Evolutionary conservation across 768 basidiomycete species (phyloP), one percentile per base, ranked within the genome.

Genomic region (Boletus rubroflammeus): DNA sequence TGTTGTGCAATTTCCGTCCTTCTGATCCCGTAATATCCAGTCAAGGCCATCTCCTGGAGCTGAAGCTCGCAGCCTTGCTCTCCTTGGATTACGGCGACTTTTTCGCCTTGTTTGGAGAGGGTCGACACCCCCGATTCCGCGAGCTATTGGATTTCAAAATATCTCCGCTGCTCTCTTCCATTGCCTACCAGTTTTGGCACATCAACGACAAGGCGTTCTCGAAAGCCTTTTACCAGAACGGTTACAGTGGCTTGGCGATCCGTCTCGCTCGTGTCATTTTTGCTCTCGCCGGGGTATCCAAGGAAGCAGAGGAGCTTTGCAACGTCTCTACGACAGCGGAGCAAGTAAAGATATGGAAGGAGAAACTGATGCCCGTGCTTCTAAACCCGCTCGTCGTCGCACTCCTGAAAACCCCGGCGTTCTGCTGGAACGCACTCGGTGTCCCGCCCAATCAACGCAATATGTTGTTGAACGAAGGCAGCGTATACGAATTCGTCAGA

Each of bases 401-500:
- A 9, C 56, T 73, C 17, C 69, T 86, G 51, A 68, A 76, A 51
- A 74, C 71, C 9, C 77, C 76, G 26, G 49, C 66, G 15, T 73
- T 85, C 56, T 85, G 83, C 57, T 91, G 89, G 89, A 87, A 88
- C 61, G 87, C 88, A 0, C 71, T 90, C 23, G 89, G 88, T 15
- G 89, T 91, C 5, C 88, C 89, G 4, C 70, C 77, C 57, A 85
- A 86, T 62, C 86, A 89, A 70, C 76, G 84, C 56, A 73, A 74
- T 53, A 82, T 84, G 77, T 70, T 87, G 50, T 60, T 85, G 25
- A 66, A 79, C 8, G 81, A 82, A 53, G 80, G 81, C 21, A 65
- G 72, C 21, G 48, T 68, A 0, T 82, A 77, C 53, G 78, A 80
- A 19, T 82, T 79, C 53, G 74, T 84, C 42, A 64, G 72, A 34